Evolutionary conservation across 2,329 filamentous ascomycete species (phyloP).

Genomic region (Sarocladium brachiariae): DNA sequence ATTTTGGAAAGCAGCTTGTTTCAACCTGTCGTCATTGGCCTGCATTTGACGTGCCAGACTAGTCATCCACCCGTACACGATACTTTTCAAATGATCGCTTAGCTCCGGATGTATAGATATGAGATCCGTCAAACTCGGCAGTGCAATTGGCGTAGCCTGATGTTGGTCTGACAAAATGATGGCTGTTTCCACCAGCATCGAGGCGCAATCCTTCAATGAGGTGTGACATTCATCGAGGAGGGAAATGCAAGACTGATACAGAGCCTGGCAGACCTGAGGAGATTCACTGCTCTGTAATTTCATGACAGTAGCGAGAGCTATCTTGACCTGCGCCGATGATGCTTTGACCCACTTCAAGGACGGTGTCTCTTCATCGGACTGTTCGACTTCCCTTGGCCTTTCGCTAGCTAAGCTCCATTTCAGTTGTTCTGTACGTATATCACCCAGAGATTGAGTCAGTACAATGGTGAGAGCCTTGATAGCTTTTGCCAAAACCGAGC

Average conservation of each 20-base stretch:
- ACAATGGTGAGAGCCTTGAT: constrained; percentile 52
- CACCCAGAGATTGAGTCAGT: constrained; percentile 48
- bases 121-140: constrained; percentile 52
- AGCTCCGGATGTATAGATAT: constrained; percentile 56
- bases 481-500: constrained; percentile 53
- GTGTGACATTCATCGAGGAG: constrained; percentile 72
- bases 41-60: constrained; percentile 80
- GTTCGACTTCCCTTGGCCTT: constrained; percentile 10
- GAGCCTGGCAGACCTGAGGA: constrained; percentile 57
- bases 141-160: constrained; percentile 18
- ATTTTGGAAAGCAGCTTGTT: constrained; percentile 65
- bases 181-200: constrained; percentile 74
- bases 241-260: constrained; percentile 65
- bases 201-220: constrained; percentile 61
- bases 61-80: constrained; percentile 73
- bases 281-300: constrained; percentile 68
- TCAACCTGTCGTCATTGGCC: constrained; percentile 71
- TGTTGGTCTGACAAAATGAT: constrained; percentile 51
- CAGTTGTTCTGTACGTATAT: constrained; percentile 36
- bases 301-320: constrained; percentile 71
- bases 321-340: constrained; percentile 72
- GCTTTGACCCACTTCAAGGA: constrained; percentile 64
- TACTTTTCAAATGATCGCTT: constrained; percentile 58
- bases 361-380: constrained; percentile 24
- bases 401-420: not conserved